Conservation (phyloP, 1,284 basidiomycete genomes). For the Leccinum ponderosum region DNA sequence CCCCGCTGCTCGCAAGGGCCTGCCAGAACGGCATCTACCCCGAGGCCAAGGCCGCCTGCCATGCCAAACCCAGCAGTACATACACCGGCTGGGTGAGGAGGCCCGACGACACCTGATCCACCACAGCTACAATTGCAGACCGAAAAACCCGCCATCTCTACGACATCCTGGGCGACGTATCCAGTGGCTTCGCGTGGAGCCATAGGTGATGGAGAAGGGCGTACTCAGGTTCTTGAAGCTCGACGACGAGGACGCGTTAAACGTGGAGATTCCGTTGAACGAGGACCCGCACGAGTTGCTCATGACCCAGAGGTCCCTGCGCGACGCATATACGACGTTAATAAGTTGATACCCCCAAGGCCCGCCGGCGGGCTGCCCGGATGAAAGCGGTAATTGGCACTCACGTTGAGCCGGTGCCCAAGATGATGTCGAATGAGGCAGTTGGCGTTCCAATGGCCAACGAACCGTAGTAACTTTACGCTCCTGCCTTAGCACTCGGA, state of each 20-base stretch:
- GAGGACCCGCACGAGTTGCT: constrained; percentile 14
- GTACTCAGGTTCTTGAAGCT: constrained; percentile 26
- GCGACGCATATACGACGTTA: not conserved
- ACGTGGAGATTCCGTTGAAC: constrained; percentile 14
- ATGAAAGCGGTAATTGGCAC: constrained; percentile 8
- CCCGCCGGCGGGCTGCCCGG: not conserved
- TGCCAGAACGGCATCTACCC: constrained; percentile 40
- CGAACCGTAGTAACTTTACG: constrained; percentile 40
- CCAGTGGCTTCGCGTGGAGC: constrained; percentile 32
- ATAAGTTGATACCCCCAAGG: constrained; percentile 16
- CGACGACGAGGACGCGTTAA: constrained; percentile 27
- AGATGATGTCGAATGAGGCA: constrained; percentile 39
- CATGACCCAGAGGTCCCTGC: constrained; percentile 30
- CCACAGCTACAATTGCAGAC: constrained; percentile 19
- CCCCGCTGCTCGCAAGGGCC: constrained; percentile 39
- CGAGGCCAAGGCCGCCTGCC: constrained; percentile 28
- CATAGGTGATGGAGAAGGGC: constrained; percentile 25
- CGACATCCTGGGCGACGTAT: constrained; percentile 39
- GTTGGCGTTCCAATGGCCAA: constrained; percentile 43
- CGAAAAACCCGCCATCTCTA: constrained; percentile 44
- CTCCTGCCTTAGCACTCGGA: constrained; percentile 7
- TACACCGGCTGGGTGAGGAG: constrained; percentile 26
- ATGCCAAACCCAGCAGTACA: constrained; percentile 31
- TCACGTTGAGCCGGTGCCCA: constrained; percentile 62
- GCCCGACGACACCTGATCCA: constrained; percentile 8